These are phyloP conservation scores for Pterocarpus santalinus DNA, from an alignment of 306 rosid species.

Conservation along the genomic window DNA sequence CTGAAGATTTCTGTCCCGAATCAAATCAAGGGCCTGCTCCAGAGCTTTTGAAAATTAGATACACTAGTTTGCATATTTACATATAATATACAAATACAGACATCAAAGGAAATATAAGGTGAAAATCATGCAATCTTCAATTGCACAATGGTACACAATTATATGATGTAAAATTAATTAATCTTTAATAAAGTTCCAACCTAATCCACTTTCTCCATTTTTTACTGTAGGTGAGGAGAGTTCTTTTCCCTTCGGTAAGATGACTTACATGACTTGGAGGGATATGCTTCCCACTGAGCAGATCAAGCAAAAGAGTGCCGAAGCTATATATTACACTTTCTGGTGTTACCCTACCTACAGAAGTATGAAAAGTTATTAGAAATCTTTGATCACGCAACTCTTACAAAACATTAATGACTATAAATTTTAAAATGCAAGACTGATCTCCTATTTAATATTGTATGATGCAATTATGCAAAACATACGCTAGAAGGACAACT, in stretches of 20 bases:
- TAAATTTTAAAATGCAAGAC: not conserved
- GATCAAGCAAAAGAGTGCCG: constrained; percentile 4
- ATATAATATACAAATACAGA: not conserved
- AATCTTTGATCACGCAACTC: not conserved
- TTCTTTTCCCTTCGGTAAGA: not conserved
- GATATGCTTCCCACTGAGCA: constrained; percentile 6
- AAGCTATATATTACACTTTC: constrained; percentile 13
- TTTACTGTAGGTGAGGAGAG: not conserved
- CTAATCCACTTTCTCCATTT: not conserved
- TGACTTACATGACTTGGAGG: constrained; percentile 8
- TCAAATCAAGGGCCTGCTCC: constrained; percentile 7
- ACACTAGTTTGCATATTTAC: not conserved
- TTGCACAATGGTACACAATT: not conserved
- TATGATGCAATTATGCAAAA: not conserved
- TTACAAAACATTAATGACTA: not conserved
- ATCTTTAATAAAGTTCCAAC: constrained; percentile 13
- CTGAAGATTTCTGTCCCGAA: constrained; percentile 10
- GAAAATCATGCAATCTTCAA: constrained; percentile 11
- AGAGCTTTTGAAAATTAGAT: not conserved
- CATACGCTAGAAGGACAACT: not conserved
- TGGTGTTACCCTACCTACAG: not conserved
- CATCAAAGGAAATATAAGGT: constrained; percentile 16
- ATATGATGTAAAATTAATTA: not conserved
- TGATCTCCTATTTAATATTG: constrained; percentile 1
- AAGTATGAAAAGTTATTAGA: not conserved